phyloP scores from a whole-genome alignment of 1,284 basidiomycete genomes.

The Microbotryum lychnidis-dioicae region DNA sequence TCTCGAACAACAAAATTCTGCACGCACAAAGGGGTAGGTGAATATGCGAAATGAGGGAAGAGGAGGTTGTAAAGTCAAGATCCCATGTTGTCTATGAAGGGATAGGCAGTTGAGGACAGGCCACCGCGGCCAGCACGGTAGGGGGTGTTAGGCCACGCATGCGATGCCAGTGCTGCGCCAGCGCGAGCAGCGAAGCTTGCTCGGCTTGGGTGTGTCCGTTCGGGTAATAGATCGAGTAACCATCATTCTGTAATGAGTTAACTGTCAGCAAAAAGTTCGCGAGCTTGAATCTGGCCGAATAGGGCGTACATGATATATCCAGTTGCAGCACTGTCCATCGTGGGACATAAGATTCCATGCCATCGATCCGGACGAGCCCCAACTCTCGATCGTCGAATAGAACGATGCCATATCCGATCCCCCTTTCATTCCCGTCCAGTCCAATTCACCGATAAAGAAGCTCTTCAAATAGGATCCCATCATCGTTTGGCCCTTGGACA shows the following conservation, averaged over 20 bases:
- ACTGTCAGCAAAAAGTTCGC: too few species aligned
- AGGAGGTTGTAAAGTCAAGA: too few species aligned
- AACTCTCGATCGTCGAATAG: slow-evolving; percentile 19
- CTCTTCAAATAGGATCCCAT: slow-evolving; percentile 18
- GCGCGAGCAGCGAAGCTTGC: too few species aligned
- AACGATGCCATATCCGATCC: slow-evolving; percentile 19
- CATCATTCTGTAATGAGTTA: slow-evolving; percentile 26
- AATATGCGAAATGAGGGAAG: too few species aligned
- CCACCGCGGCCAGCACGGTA: slow-evolving; percentile 24
- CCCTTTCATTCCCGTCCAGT: slow-evolving; percentile 32
- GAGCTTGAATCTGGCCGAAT: too few species aligned
- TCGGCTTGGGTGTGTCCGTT: slow-evolving; percentile 20
- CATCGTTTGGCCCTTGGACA: slow-evolving; percentile 22
- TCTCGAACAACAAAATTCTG: too few species aligned
- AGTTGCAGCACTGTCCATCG: slow-evolving; percentile 30
- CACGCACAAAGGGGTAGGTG: too few species aligned
- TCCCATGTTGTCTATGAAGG: too few species aligned
- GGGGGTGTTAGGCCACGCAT: slow-evolving; percentile 25
- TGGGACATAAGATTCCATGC: slow-evolving; percentile 23
- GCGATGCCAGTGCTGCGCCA: slow-evolving; percentile 24
- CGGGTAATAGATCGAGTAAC: slow-evolving; percentile 32
- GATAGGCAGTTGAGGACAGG: slow-evolving; percentile 21
- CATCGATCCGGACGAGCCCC: slow-evolving; percentile 24
- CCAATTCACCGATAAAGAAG: slow-evolving; percentile 33
- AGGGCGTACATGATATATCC: slow-evolving; percentile 18